Base-by-base conservation (phyloP, 108 stramenopile genomes). In the Skeletonema marinoi region DNA sequence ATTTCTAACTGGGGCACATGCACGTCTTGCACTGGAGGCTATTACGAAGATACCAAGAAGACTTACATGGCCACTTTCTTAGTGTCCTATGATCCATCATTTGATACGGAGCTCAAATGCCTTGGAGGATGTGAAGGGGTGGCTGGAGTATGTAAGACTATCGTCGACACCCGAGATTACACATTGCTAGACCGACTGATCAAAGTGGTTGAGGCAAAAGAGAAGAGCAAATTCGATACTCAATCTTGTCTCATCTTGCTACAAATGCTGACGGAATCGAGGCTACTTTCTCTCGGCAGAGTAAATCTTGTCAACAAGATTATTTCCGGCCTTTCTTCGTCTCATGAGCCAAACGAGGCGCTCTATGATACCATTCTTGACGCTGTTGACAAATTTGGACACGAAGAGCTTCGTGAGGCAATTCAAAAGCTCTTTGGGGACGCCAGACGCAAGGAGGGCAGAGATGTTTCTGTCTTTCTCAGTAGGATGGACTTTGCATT, bases 51-150 rank as follows among this genome's bases (percentile, higher is more conserved):
- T 25, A 25, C 12, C n/a, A 21, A 8, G 6, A 4, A 67, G 54
- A 30, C 32, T 19, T 30, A 51, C 10, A 4, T 16, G 16, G 44
- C 48, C 6, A 58, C 51, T 1, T 67, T 67, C 50, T 42, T 67
- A 9, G 16, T 67, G 14, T 30, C 66, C 6, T 67, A 67, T 42
- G 54, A 58, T 67, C 51, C 29, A n/a, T 14, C 14, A 1, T 51
- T 42, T 42, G 54, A 67, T 12, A 29, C 16, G 6, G 66, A 67
- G 66, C n/a, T 67, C 13, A 67, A 67, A 25, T 51, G 54, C 5
- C 21, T 58, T 7, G 48, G 51, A 54, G 66, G 66, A n/a, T 14
- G 12, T 59, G 54, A 21, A 19, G 66, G 44, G 32, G 41, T 42
- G 30, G 66, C n/a, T 8, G 50, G 54, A 21, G 66, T 58, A 6